These are phyloP conservation scores for Annulohypoxylon stygium DNA, from an alignment of 495 filamentous ascomycete species.

Conservation along the genomic window DNA sequence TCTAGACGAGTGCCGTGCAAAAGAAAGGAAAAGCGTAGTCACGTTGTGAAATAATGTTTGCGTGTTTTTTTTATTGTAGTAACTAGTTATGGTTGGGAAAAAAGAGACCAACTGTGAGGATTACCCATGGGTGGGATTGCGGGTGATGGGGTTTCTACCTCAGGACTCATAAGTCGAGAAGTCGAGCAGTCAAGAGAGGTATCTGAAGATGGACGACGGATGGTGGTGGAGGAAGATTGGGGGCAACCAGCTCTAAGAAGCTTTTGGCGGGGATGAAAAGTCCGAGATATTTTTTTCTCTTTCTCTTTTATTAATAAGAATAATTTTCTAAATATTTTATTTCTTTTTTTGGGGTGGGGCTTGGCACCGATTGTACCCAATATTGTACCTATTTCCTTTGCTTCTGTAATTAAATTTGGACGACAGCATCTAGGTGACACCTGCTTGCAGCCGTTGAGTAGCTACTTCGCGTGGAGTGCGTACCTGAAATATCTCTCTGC, in stretches of 20 bases:
- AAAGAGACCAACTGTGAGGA: not conserved
- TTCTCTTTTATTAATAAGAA: not conserved
- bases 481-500: conserved; percentile 24
- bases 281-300: conserved; percentile 44
- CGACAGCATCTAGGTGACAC: conserved; percentile 11
- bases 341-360: not conserved
- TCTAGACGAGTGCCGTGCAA: too few species aligned
- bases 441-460: conserved; percentile 19
- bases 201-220: conserved; percentile 35
- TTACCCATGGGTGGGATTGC: conserved; percentile 9
- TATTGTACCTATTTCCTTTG: not conserved
- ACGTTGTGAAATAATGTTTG: conserved; percentile 4
- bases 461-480: conserved; percentile 13
- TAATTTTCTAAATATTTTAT: not conserved
- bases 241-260: conserved; percentile 36
- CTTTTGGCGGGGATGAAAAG: conserved; percentile 45
- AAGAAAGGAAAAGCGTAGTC: not conserved
- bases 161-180: not conserved
- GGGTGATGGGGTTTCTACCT: conserved; percentile 11
- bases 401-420: conserved; percentile 19
- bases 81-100: not conserved
- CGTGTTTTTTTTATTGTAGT: not conserved
- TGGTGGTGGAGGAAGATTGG: conserved; percentile 48
- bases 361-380: too few species aligned
- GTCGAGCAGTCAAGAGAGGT: not conserved